Evolutionary conservation across 371 early-diverging fungal species (phyloP).

Genomic region (Mortierella sp.): DNA sequence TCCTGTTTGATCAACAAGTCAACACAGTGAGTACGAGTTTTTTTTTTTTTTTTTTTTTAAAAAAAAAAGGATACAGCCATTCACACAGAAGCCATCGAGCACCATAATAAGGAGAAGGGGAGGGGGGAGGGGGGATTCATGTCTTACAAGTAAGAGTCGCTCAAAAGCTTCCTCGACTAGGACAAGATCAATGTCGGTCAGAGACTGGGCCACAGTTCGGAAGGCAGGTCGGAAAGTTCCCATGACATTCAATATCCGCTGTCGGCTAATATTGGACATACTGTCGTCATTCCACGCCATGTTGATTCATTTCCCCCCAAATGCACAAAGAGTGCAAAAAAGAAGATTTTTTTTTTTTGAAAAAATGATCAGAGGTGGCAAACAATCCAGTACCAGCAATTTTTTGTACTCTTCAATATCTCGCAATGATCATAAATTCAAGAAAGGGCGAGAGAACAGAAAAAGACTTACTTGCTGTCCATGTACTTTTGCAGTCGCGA

Average conservation of each 20-base stretch:
- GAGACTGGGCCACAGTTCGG: constrained; percentile 77
- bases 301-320: too few species aligned
- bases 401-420: too few species aligned
- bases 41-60: background rate
- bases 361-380: too few species aligned
- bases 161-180: constrained; percentile 92
- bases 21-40: background rate
- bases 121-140: too few species aligned
- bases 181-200: constrained; percentile 89
- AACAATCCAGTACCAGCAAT: background rate
- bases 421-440: too few species aligned
- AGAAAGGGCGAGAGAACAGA: too few species aligned
- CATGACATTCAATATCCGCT: constrained; percentile 82
- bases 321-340: too few species aligned
- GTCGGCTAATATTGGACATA: constrained; percentile 75
- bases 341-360: too few species aligned
- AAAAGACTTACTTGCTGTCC: constrained; percentile 72
- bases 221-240: constrained; percentile 84
- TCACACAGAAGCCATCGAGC: too few species aligned
- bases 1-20: constrained; percentile 51
- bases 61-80: too few species aligned
- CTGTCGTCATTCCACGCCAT: constrained; percentile 31
- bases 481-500: constrained; percentile 83
- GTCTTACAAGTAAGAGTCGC: constrained; percentile 68
- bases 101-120: too few species aligned